A percentile compares a stretch with the other conserved stretches of the same genome.
Conservation (phyloP, 169 alveolate genomes). For the Plasmodium vivax region DNA sequence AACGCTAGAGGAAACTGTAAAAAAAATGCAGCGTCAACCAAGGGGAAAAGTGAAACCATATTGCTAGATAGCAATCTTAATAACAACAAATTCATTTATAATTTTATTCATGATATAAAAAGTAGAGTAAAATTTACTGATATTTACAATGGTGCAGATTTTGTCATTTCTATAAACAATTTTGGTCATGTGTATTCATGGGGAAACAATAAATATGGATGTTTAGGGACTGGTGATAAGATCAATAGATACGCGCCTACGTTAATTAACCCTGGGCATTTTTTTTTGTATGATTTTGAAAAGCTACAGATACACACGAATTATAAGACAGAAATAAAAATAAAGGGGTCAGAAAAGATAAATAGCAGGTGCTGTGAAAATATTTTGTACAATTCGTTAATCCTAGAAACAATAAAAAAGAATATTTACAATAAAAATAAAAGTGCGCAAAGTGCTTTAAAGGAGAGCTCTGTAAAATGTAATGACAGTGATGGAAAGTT, state of each 20-base stretch:
- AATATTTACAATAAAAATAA: slow-evolving; percentile 40
- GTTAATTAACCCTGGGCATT: slow-evolving; percentile 69
- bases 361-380: slow-evolving; percentile 43
- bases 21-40: slow-evolving; percentile 15
- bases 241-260: slow-evolving; percentile 65
- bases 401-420: slow-evolving; percentile 48
- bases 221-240: slow-evolving; percentile 70
- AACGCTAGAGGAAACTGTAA: slow-evolving; percentile 25
- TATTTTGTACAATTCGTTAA: slow-evolving; percentile 61
- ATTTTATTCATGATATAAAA: slow-evolving; percentile 65
- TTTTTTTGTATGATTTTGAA: slow-evolving; percentile 70
- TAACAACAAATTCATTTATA: slow-evolving; percentile 50
- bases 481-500: slow-evolving; percentile 31
- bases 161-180: slow-evolving; percentile 64
- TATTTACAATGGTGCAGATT: slow-evolving; percentile 64
- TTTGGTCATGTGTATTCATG: slow-evolving; percentile 72
- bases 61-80: slow-evolving; percentile 43
- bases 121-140: slow-evolving; percentile 61
- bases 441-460: slow-evolving; percentile 38
- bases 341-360: slow-evolving; percentile 29
- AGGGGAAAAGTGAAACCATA: slow-evolving; percentile 31
- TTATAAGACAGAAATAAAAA: slow-evolving; percentile 59
- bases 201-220: slow-evolving; percentile 72
- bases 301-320: slow-evolving; percentile 62
- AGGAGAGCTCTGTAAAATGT: slow-evolving; percentile 25